Base-by-base conservation (phyloP, 345 rosid species). In the Eutrema japonicum region DNA sequence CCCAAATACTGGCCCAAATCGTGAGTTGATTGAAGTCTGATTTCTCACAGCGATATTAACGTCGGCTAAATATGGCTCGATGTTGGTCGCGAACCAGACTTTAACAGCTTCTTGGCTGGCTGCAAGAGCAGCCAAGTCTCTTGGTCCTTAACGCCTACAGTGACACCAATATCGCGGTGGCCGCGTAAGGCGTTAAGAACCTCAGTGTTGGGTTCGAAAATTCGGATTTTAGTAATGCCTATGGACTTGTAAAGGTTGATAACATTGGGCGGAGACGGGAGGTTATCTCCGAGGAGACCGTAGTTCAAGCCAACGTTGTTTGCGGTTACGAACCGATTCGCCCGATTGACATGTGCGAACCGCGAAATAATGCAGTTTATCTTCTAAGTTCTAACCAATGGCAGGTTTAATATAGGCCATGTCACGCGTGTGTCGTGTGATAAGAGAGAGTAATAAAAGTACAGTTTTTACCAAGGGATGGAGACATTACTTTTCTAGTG, bases 231-330 rank as follows among this genome's bases (percentile, higher is more conserved):
- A 0, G 67, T 48, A 0, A 82, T 66, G 26, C 32, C n/a, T 14
- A 74, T 32, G 13, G 61, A 56, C 47, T 77, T 62, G 78, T 75
- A 82, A 10, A 88, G 78, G 6, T 10, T 33, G 37, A 85, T 63
- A 0, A 83, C 90, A 1, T 70, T 33, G 4, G 67, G 8, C 2
- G 85, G 80, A 40, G 82, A 1, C 0, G 86, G 84, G 33, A 85
- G 83, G 55, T 86, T 82, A 60, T 85, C 72, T 8, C 81, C 86
- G n/a, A 69, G 72, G 58, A 80, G 59, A 0, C 83, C 85, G 50
- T 85, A 84, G 64, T 66, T 74, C 8, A 84, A 80, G 9, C 84
- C 86, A 74, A 64, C 9, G 22, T 54, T 10, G 30, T 58, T 58
- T 66, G 60, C 26, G 26, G 1, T 22, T 22, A 1, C 26, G 26